phyloP scores from a whole-genome alignment of 108 stramenopile species.

The Discostella stelligeroides region DNA sequence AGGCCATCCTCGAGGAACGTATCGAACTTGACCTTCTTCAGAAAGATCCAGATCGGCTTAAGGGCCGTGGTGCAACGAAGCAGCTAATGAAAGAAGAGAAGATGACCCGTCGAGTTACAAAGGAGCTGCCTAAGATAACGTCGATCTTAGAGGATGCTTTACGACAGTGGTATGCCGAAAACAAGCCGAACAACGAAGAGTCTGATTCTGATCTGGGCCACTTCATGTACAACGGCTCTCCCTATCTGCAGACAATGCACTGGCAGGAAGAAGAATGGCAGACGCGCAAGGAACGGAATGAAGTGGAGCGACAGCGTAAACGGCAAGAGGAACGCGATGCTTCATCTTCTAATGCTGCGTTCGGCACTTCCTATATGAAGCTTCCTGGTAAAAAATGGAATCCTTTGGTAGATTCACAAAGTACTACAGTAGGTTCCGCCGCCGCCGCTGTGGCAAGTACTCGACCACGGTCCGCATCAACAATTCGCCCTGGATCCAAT shows the following conservation, averaged over 20 bases:
- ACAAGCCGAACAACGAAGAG: conserved; percentile 39
- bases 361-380: conserved; percentile 40
- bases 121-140: conserved; percentile 82
- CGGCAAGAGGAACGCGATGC: conserved; percentile 66
- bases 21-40: conserved; percentile 83
- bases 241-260: conserved; percentile 69
- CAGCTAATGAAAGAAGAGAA: conserved; percentile 94
- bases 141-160: conserved; percentile 63
- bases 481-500: conserved; percentile 21
- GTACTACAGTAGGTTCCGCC: background rate
- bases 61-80: conserved; percentile 85
- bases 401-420: conserved; percentile 7
- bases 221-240: conserved; percentile 71
- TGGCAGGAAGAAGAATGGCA: conserved; percentile 84
- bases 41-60: conserved; percentile 85
- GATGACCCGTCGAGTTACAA: conserved; percentile 86
- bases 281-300: conserved; percentile 70
- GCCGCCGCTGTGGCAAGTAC: background rate
- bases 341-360: conserved; percentile 16
- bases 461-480: conserved; percentile 34
- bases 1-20: conserved; percentile 78
- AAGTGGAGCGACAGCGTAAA: conserved; percentile 71
- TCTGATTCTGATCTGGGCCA: conserved; percentile 38
- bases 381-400: conserved; percentile 40
- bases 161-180: conserved; percentile 63